Evolutionary conservation across 1,284 basidiomycete genomes (phyloP), one percentile per base, ranked within the genome.

Genomic region (Meira nashicola): DNA sequence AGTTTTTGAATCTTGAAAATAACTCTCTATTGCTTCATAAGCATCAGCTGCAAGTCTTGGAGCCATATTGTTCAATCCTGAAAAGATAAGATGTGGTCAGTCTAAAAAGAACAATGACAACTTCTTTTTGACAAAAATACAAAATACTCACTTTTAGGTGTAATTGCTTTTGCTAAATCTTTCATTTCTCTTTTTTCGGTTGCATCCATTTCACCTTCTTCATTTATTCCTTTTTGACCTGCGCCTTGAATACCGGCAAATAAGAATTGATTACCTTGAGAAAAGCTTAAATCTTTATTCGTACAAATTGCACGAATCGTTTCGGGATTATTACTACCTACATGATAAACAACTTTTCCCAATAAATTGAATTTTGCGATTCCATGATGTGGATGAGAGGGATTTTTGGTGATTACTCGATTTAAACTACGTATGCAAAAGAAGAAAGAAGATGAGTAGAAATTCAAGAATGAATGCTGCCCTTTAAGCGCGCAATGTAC

Each of bases 141-240:
- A 8, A 48, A 14, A 48, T 14, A 40, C 54, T 54, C 19, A 55
- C 54, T 33, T 15, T 46, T n/a, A 4, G 60, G 60, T 28, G 41
- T 49, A 39, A 62, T 62, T 39, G 57, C 59, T 21, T 54, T 43
- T 17, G 49, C 48, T 14, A 62, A 43, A 15, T 53, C 52, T 47
- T 37, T 62, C 60, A 62, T 71, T 51, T 71, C 69, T 23, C 64
- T 49, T 56, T 66, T 38, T 59, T 68, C 71, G 37, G 64, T 62
- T 33, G 57, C 66, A 37, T 66, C 67, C 56, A 70, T 68, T 57
- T 54, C 62, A 11, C 67, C 67, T 17, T 55, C 37, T 41, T 54
- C 58, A 37, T 59, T 46, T 12, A 60, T 28, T 25, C 60, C 60
- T 40, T 59, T 59, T 39, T 62, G 60, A 15, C 49, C 38, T 17